Evolutionary conservation across 768 basidiomycete genomes (phyloP).

Genomic region (Boletus coccyginus): DNA sequence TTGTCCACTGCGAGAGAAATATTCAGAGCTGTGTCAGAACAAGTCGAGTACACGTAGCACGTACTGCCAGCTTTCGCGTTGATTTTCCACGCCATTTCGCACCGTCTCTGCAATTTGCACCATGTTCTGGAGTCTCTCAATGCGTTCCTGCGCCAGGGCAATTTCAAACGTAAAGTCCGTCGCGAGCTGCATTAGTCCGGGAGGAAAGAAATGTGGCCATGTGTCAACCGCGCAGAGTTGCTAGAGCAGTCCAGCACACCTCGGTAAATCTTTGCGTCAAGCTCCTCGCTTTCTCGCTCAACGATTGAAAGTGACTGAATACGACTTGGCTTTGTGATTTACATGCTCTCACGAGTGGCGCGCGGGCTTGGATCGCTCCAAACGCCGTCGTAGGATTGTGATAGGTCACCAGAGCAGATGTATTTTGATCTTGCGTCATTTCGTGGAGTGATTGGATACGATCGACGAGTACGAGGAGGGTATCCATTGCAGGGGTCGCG

Average conservation of each 20-base stretch:
- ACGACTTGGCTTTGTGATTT: conserved; percentile 8
- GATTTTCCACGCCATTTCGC: not conserved
- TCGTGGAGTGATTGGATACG: conserved; percentile 7
- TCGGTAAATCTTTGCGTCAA: conserved; percentile 7
- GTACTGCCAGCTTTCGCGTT: conserved; percentile 8
- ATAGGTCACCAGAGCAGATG: not conserved
- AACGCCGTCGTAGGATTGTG: conserved; percentile 2
- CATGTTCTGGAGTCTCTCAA: not conserved
- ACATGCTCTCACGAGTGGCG: conserved; percentile 2
- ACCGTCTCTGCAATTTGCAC: not conserved
- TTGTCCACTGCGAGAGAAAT: not conserved
- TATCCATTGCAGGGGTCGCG: conserved; percentile 5
- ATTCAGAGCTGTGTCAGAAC: not conserved
- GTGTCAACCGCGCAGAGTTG: not conserved
- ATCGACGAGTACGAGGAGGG: conserved; percentile 1
- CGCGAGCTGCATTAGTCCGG: not conserved
- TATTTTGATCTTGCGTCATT: not conserved
- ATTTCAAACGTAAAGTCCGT: conserved; percentile 15
- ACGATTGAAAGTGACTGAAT: not conserved
- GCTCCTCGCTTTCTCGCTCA: conserved; percentile 7
- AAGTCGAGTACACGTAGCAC: not conserved
- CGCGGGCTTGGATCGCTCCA: not conserved
- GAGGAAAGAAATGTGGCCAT: not conserved
- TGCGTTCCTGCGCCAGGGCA: not conserved
- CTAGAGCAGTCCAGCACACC: not conserved